A percentile compares a stretch with the other conserved stretches of the same genome.
Conservation (phyloP, 164 flowering plant species). For the Liriodendron chinense region DNA sequence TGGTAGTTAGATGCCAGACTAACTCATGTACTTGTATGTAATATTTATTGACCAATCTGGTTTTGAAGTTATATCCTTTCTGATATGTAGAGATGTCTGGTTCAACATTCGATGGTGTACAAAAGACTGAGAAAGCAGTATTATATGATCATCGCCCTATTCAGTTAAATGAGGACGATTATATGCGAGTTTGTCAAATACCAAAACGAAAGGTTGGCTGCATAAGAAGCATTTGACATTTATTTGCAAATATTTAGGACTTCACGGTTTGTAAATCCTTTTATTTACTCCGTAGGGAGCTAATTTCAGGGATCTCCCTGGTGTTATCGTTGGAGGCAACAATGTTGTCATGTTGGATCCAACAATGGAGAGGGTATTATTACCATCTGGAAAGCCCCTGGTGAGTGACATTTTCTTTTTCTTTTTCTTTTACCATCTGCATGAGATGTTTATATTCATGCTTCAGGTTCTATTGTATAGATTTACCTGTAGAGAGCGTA, state of each 20-base stretch:
- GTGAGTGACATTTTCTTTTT: constrained; percentile 27
- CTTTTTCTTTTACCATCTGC: no score
- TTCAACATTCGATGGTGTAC: not conserved
- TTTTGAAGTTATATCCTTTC: not conserved
- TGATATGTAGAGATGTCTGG: constrained; percentile 32
- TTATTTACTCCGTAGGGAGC: constrained; percentile 53
- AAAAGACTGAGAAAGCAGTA: not conserved
- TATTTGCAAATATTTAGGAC: not conserved
- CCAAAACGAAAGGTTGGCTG: constrained; percentile 66
- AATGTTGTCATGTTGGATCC: constrained; percentile 64
- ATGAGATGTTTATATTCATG: not conserved
- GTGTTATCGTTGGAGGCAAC: constrained; percentile 49
- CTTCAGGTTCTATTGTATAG: not conserved
- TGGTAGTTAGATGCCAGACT: not conserved
- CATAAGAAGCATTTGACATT: not conserved
- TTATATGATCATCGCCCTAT: constrained; percentile 71
- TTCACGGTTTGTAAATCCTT: not conserved
- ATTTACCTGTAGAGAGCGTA: not conserved
- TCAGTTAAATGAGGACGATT: constrained; percentile 61
- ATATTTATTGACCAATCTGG: not conserved
- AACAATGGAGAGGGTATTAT: constrained; percentile 29
- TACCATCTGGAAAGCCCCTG: constrained; percentile 70
- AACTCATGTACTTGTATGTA: not conserved
- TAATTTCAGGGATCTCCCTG: constrained; percentile 70
- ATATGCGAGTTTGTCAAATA: constrained; percentile 54